Evolutionary conservation across 2,329 filamentous ascomycete species (phyloP).

Genomic region (Phialemoniopsis sp.): DNA sequence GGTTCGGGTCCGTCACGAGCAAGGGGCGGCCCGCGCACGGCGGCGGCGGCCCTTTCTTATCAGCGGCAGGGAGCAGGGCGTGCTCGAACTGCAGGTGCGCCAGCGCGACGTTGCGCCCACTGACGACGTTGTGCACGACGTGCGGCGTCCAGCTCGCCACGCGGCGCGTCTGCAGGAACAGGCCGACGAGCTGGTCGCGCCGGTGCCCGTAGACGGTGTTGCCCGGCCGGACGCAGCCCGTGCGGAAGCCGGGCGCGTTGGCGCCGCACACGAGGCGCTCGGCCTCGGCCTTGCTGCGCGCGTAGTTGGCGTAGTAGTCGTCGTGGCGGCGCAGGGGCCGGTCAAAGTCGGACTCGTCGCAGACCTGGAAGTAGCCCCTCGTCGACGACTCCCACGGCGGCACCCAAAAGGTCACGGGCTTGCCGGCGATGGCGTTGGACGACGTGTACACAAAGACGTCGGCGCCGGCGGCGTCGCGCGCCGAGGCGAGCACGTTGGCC

Average conservation of each 20-base stretch:
- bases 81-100: slow-evolving; percentile 50
- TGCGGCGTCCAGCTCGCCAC: slow-evolving; percentile 37
- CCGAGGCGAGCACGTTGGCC: slow-evolving; percentile 40
- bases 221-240: slow-evolving; percentile 48
- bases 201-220: slow-evolving; percentile 49
- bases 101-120: slow-evolving; percentile 47
- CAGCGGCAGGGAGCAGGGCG: slow-evolving; percentile 35
- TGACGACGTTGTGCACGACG: slow-evolving; percentile 44
- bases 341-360: slow-evolving; percentile 39
- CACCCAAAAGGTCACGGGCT: slow-evolving; percentile 35
- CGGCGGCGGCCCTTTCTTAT: slow-evolving; percentile 21
- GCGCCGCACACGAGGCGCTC: slow-evolving; percentile 45
- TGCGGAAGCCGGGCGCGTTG: slow-evolving; percentile 39
- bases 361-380: slow-evolving; percentile 34
- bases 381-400: slow-evolving; percentile 36
- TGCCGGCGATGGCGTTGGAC: slow-evolving; percentile 40
- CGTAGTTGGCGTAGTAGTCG: slow-evolving; percentile 46
- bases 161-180: slow-evolving; percentile 29
- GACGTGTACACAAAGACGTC: slow-evolving; percentile 49
- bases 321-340: slow-evolving; percentile 30
- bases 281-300: slow-evolving; percentile 44
- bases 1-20: slow-evolving; percentile 44
- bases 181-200: slow-evolving; percentile 34
- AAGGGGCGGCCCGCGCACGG: slow-evolving; percentile 40
- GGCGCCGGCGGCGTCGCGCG: slow-evolving; percentile 38